Base-by-base conservation (phyloP, 768 basidiomycete species). In the Xanthoconium purpureum region DNA sequence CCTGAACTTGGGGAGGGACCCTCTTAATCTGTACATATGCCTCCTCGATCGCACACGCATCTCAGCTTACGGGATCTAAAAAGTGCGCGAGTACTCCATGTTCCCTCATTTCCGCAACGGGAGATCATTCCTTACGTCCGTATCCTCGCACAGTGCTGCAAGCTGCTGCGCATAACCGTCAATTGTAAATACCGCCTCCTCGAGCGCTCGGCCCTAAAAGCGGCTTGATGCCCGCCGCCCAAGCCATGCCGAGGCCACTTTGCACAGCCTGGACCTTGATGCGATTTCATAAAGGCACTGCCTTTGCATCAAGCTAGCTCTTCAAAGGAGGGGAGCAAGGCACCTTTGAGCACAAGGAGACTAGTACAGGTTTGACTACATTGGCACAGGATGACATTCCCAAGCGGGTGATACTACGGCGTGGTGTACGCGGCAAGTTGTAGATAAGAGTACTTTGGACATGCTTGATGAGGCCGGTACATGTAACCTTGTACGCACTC, bases 111-210 rank as follows among this genome's bases (percentile, higher is more conserved):
- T n/a, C 14, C 33, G 24, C 24, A 24, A 24, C 24, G 24, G 24
- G 24, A 24, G 24, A 24, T 24, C 24, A 24, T 4, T 24, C 24
- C 24, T 24, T 24, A 24, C 24, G 24, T 24, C 24, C 24, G 24
- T 4, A 24, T 24, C 24, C 24, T 24, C 24, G 24, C 24, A 24
- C 2, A 24, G 24, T 24, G 24, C 24, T 59, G 78, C 40, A 74
- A 78, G 63, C 77, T 76, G 11, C 71, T 70, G 7, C 66, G 74
- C 43, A 77, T 76, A 0, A 71, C 75, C 28, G 81, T 80, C 20
- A 79, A 82, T 65, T 66, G 69, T 52, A 71, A 67, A 24, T 66
- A 77, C 80, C 75, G 9, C 64, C 80, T 47, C 74, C 73, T 46
- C 81, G 82, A 78, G 58, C 54, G 35, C 58, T 66, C 47, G 68